phyloP scores from a whole-genome alignment of 2,329 filamentous ascomycete species.

The Fusarium sp. region DNA sequence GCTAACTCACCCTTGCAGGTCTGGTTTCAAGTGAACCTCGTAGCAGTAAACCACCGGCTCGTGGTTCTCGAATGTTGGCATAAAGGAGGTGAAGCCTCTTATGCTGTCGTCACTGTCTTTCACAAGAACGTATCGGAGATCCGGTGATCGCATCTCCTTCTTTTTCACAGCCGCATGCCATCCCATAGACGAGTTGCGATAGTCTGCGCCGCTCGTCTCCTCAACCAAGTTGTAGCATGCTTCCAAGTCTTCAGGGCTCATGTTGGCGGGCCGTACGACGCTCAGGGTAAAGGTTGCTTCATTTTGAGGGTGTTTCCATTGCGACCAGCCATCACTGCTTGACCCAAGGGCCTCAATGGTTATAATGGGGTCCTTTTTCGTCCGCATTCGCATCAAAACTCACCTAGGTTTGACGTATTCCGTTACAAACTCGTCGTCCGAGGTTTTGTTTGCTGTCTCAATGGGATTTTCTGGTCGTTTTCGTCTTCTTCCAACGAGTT shows the following conservation, averaged over 20 bases:
- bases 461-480: constrained; percentile 51
- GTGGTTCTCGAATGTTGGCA: constrained; percentile 76
- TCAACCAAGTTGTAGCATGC: constrained; percentile 69
- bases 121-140: constrained; percentile 76
- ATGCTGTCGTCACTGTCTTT: constrained; percentile 51
- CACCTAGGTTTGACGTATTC: constrained; percentile 62
- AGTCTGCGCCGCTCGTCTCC: constrained; percentile 71
- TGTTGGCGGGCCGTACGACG: constrained; percentile 54
- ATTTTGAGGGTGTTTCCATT: constrained; percentile 65
- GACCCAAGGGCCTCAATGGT: not conserved
- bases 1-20: constrained; percentile 63
- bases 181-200: constrained; percentile 68
- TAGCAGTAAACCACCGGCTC: constrained; percentile 80
- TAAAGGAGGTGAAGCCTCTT: constrained; percentile 71
- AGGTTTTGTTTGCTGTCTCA: constrained; percentile 60
- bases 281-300: constrained; percentile 55
- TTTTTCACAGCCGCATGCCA: constrained; percentile 73
- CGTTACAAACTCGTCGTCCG: constrained; percentile 60
- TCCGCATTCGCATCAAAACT: constrained; percentile 16
- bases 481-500: constrained; percentile 26
- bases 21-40: constrained; percentile 74
- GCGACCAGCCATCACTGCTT: constrained; percentile 47
- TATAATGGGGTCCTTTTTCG: not conserved
- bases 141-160: constrained; percentile 73
- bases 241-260: constrained; percentile 59